Evolutionary conservation across 257 asterid genomes (phyloP), one percentile per base, ranked within the genome.

Genomic region (Verbena officinalis): DNA sequence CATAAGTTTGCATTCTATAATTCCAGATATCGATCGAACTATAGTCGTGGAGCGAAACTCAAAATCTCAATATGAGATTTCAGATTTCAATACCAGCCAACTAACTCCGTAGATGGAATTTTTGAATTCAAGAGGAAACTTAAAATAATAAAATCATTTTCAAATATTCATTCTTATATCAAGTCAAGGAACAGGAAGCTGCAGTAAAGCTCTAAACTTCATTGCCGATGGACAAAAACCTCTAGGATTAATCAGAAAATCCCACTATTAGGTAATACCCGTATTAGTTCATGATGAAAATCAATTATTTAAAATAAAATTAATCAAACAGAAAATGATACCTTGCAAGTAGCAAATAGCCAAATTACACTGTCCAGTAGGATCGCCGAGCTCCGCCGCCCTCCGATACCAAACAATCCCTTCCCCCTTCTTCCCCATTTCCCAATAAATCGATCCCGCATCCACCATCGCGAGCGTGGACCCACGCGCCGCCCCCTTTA

Each of bases 381-480:
- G 79, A 58, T 93, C 88, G 38, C 96, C 96, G 45, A 89, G 90
- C 72, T 83, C 86, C 21, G 97, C 95, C 54, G 98, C 97, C 65
- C 67, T 77, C 38, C 74, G 55, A 7, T 87, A 93, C 83, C 83
- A 86, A 23, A 62, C 45, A 40, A 93, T 52, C 17, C 90, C 97
- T 55, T 77, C 76, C 14, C 75, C 92, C 68, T 58, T 82, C 44
- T 65, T 78, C 72, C 97, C 99, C 86, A 84, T 72, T 48, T 87
- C 95, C 94, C 95, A 93, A 52, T 81, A 90, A 42, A 87, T 34
- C 85, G 86, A 67, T 0, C 96, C 99, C 5, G 94, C 95, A 38
- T 87, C 97, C 55, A 94, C 98, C 98, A 92, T 89, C 13, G 97
- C 86, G 33, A 85, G 86, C 31, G 98, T 83, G 17, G 96, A 89